These are phyloP conservation scores for Tetracentron sinense DNA, from an alignment of 164 flowering plant species.

Conservation along the genomic window DNA sequence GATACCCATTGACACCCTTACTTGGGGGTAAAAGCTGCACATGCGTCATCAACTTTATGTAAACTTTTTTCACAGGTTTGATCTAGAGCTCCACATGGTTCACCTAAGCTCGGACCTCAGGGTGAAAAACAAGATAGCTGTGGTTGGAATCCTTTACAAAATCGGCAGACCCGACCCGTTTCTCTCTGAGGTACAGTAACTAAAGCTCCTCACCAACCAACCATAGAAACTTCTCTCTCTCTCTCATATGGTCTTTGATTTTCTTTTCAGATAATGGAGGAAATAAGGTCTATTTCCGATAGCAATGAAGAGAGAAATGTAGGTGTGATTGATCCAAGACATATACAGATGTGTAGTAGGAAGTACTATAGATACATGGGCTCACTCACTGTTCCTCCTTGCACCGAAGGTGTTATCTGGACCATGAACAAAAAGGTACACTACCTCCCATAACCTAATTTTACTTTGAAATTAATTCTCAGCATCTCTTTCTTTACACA, in stretches of 20 bases:
- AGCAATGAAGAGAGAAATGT: constrained; percentile 9
- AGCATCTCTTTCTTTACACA: not conserved
- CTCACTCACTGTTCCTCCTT: constrained; percentile 46
- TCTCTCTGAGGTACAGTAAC: constrained; percentile 42
- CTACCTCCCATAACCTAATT: not conserved
- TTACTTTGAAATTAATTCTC: too few species aligned
- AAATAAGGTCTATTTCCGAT: constrained; percentile 16
- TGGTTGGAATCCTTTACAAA: constrained; percentile 34
- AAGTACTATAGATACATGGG: constrained; percentile 43
- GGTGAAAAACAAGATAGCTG: constrained; percentile 23
- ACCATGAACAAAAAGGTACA: constrained; percentile 32
- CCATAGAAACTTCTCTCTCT: too few species aligned
- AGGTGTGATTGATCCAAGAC: constrained; percentile 40
- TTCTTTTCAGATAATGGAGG: constrained; percentile 22
- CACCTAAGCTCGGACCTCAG: constrained; percentile 7
- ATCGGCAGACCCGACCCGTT: constrained; percentile 37
- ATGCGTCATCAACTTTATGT: too few species aligned
- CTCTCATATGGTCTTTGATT: not conserved
- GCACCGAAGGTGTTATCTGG: constrained; percentile 53
- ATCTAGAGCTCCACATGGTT: too few species aligned
- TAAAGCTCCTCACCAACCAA: too few species aligned
- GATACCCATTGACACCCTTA: too few species aligned
- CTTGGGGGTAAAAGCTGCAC: too few species aligned
- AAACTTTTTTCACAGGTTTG: too few species aligned
- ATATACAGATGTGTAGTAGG: constrained; percentile 25